Base-by-base conservation (phyloP, 2,329 filamentous ascomycete species). In the Phialophora tarda region DNA sequence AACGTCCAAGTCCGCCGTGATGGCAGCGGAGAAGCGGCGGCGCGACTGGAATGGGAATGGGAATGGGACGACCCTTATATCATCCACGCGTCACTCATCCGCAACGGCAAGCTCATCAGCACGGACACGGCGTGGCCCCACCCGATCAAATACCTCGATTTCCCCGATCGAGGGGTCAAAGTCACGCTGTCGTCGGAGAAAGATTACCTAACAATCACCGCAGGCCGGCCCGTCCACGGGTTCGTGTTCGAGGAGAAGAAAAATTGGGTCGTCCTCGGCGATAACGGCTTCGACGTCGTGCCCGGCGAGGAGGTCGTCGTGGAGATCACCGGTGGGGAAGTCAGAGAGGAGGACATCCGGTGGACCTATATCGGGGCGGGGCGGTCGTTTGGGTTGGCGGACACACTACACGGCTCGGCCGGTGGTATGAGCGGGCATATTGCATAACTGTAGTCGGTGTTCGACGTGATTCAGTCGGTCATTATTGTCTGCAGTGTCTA, bases 61-160 rank as follows among this genome's bases (percentile, higher is more conserved):
- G 23, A 79, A 50, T 78, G 82, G 63, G 83, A 86, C 72, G 80
- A 85, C 72, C 80, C 83, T 47, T 83, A 85, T 74, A 83, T 86
- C 26, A 75, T 83, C 30, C 76, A 73, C 23, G 83, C 81, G 24
- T 78, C 83, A 48, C 77, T 85, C 63, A 85, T 81, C 81, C 77
- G 86, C 51, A 76, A 82, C 54, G 80, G 78, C 23, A 72, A 80
- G 61, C 68, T 85, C 12, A 79, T 84, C 3, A 81, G 83, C 17
- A 79, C 84, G 59, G 84, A 86, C 69, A 78, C 83, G 3, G 84
- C 86, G 73, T 87, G 84, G 85, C 85, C 85, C 4, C 84, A 86
- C 71, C 85, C 85, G 47, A 80, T 86, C 71, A 86, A 86, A 75
- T 86, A 86, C 71, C 81, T 86, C 12, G 80, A 83, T 66, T 80